Base-by-base conservation (phyloP, 768 basidiomycete species). In the Boletus fagicola region DNA sequence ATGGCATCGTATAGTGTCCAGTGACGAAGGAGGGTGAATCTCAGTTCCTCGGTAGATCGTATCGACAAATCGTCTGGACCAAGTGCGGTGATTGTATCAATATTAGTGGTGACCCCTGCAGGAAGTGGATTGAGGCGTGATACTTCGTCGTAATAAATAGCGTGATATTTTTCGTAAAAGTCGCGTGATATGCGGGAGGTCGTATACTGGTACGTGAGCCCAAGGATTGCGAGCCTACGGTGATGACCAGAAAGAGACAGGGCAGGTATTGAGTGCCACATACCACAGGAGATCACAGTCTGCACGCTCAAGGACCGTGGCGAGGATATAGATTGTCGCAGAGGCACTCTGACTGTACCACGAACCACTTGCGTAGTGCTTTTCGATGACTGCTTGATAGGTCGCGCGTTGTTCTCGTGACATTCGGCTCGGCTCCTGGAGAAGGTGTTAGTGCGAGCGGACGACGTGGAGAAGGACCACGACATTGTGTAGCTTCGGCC, bases 1-100 rank as follows among this genome's bases (percentile, higher is more conserved):
- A 99, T 98, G 12, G 95, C 87, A 67, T 99, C 97, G 68, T 98
- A 98, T 46, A 99, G 75, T 31, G 90, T 98, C 97, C 97, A 99
- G 75, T 98, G 97, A 55, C 96, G 82, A 69, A 95, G 94, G 53
- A 98, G 81, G 75, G 88, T 94, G 72, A 99, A 98, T 26, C 97
- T 82, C 53, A 98, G 77, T 72, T 99, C 97, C 51, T 95, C 93
- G 33, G 85, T 86, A 40, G 87, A 78, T 39, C 92, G 83, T 61
- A 99, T 85, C 31, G 87, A 84, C 56, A 80, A 76, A 68, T 98
- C 95, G 63, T 98, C 94, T 2, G 96, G 90, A 60, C 81, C 83
- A 26, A 85, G 74, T 0, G 85, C 81, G 52, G 79, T 78, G 58
- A 77, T 68, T 16, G 78, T 75, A 51, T 77, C 76, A 8, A 77